Evolutionary conservation across 805 yeast species (phyloP).

Genomic region (Myxozyma lipomycoides): DNA sequence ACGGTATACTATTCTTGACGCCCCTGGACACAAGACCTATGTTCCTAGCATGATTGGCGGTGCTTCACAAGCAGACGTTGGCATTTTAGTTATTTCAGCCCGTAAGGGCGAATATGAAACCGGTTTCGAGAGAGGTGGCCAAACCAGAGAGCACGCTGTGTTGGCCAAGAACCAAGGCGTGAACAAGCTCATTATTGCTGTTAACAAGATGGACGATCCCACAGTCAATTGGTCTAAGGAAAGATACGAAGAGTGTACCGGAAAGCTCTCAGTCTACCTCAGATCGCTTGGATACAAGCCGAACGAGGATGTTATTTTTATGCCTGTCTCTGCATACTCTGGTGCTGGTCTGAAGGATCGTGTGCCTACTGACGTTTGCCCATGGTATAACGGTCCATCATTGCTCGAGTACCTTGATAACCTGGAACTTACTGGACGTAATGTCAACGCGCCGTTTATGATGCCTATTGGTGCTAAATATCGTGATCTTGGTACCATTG

Average conservation of each 20-base stretch:
- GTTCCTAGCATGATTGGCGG: constrained; percentile 99
- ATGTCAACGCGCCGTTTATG: constrained; percentile 93
- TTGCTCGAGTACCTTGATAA: constrained; percentile 82
- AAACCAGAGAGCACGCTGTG: constrained; percentile 95
- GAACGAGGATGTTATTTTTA: constrained; percentile 78
- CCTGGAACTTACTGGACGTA: constrained; percentile 79
- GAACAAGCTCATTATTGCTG: constrained; percentile 85
- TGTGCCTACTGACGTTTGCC: constrained; percentile 63
- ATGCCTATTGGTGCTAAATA: constrained; percentile 90
- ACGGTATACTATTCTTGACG: constrained; percentile 96
- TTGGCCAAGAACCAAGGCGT: constrained; percentile 98
- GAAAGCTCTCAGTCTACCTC: constrained; percentile 71
- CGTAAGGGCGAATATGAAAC: constrained; percentile 99
- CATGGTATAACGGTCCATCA: constrained; percentile 95
- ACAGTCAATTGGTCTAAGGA: constrained; percentile 95
- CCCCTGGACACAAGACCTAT: constrained; percentile 99
- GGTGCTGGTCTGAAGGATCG: constrained; percentile 95
- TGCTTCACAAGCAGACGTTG: constrained; percentile 99
- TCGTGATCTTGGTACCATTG: constrained; percentile 95
- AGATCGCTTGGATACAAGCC: constrained; percentile 77
- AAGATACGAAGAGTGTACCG: constrained; percentile 91
- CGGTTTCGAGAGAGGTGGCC: constrained; percentile 98
- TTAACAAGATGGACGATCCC: constrained; percentile 98
- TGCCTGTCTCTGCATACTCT: constrained; percentile 98
- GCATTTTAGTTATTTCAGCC: constrained; percentile 93